Conservation (phyloP, 192 early-diverging fungal species). For the Backusella parvicylindrica region DNA sequence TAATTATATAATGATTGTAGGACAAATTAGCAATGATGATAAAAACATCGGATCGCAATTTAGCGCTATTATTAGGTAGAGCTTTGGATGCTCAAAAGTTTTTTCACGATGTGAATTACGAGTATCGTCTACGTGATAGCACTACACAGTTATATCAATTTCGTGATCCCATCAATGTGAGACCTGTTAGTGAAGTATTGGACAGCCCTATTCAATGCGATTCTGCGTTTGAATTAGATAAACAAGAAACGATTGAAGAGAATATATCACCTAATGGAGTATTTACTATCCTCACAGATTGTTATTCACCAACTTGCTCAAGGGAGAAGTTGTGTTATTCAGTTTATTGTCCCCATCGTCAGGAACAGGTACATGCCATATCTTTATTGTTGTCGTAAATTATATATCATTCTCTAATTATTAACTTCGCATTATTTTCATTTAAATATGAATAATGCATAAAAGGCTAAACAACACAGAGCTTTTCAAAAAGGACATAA, state of each 20-base stretch:
- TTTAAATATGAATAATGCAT: not conserved
- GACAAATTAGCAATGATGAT: slow-evolving; percentile 79
- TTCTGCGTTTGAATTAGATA: not conserved
- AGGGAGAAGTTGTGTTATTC: slow-evolving; percentile 84
- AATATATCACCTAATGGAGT: slow-evolving; percentile 71
- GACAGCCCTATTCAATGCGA: not conserved
- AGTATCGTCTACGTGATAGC: slow-evolving; percentile 80
- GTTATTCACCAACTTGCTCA: slow-evolving; percentile 92
- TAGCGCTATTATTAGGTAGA: slow-evolving; percentile 82
- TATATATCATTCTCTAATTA: not conserved
- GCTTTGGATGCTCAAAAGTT: slow-evolving; percentile 87
- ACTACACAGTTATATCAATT: slow-evolving; percentile 80
- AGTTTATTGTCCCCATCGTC: slow-evolving; percentile 75
- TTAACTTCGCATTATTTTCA: not conserved
- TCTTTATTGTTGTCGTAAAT: not conserved
- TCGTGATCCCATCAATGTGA: slow-evolving; percentile 37
- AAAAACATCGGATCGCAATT: slow-evolving; percentile 80
- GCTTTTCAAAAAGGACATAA: not conserved
- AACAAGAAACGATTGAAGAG: slow-evolving; percentile 15
- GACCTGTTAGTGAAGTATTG: not conserved
- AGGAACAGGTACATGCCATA: slow-evolving; percentile 49
- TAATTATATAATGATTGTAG: slow-evolving; percentile 29
- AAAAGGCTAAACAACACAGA: slow-evolving; percentile 3
- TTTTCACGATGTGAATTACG: slow-evolving; percentile 91
- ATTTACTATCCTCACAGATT: slow-evolving; percentile 85